A percentile compares a stretch with the other conserved stretches of the same genome.
These are phyloP conservation scores for Naegleria lovaniensis DNA, from an alignment of 208 protist genomes.

Conservation along the genomic window DNA sequence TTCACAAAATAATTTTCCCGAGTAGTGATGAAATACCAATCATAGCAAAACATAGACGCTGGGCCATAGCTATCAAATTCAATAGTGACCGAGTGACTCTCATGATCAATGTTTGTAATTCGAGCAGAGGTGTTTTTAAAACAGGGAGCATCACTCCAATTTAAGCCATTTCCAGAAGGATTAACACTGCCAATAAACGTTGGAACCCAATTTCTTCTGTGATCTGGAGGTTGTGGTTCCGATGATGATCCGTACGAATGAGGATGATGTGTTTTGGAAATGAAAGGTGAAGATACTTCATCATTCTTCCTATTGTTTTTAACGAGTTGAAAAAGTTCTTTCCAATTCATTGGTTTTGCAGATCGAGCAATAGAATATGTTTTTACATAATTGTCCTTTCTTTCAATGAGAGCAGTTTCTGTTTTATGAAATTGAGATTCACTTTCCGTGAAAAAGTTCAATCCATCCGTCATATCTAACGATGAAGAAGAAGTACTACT, in stretches of 20 bases:
- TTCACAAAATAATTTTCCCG: background rate
- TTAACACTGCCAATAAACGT: background rate
- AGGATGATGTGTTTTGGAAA: no score
- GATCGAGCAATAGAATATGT: background rate
- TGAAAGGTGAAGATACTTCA: no score
- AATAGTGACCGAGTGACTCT: background rate
- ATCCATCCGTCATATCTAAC: no score
- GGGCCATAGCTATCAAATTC: background rate
- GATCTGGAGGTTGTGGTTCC: background rate
- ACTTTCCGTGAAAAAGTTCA: background rate
- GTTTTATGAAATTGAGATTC: background rate
- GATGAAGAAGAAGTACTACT: no score
- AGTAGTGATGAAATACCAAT: conserved; percentile 22
- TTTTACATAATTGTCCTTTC: background rate
- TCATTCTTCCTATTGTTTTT: background rate
- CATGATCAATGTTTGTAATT: background rate
- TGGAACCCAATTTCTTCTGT: background rate
- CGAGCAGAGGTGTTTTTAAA: background rate
- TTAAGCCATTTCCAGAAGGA: background rate
- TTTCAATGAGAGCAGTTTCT: background rate
- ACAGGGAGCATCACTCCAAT: background rate
- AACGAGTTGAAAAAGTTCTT: background rate
- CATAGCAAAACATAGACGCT: background rate
- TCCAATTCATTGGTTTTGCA: background rate
- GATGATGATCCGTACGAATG: background rate